A percentile compares a stretch with the other conserved stretches of the same genome.
phyloP scores from a whole-genome alignment of 1,284 basidiomycete species.

The Trichosporon asahii region DNA sequence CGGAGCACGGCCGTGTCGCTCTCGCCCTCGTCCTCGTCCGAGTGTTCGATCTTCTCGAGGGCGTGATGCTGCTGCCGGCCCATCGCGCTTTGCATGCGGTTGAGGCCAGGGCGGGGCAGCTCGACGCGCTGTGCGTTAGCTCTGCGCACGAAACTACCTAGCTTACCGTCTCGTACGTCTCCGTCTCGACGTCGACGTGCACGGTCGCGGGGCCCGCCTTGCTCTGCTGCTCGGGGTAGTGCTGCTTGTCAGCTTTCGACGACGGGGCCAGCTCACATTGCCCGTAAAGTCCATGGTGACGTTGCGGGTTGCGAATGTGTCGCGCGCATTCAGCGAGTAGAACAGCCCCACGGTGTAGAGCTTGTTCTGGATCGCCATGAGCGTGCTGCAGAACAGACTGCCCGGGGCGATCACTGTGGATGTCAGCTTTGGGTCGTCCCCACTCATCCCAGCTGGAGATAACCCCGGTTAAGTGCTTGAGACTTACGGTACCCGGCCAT shows the following conservation, averaged over 20 bases:
- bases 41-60: not conserved
- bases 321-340: slow-evolving; percentile 31
- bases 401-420: slow-evolving; percentile 21
- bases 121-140: not conserved
- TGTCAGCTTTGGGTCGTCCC: no score
- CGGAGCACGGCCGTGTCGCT: slow-evolving; percentile 1
- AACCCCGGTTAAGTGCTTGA: no score
- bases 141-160: no score
- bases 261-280: no score
- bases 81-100: not conserved
- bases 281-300: slow-evolving; percentile 12
- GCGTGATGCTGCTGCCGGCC: not conserved
- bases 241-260: not conserved
- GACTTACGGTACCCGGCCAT: slow-evolving; percentile 28
- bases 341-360: slow-evolving; percentile 33
- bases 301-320: not conserved
- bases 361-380: slow-evolving; percentile 32
- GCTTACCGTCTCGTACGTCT: slow-evolving; percentile 18
- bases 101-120: not conserved
- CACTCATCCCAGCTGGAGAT: no score
- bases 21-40: not conserved
- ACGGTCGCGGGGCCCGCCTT: slow-evolving; percentile 14
- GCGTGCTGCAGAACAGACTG: slow-evolving; percentile 25
- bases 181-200: slow-evolving; percentile 27
- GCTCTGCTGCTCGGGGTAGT: not conserved